A percentile compares a stretch with the other conserved stretches of the same genome.
phyloP scores from a whole-genome alignment of 306 rosid species.

The Glycyrrhiza uralensis region DNA sequence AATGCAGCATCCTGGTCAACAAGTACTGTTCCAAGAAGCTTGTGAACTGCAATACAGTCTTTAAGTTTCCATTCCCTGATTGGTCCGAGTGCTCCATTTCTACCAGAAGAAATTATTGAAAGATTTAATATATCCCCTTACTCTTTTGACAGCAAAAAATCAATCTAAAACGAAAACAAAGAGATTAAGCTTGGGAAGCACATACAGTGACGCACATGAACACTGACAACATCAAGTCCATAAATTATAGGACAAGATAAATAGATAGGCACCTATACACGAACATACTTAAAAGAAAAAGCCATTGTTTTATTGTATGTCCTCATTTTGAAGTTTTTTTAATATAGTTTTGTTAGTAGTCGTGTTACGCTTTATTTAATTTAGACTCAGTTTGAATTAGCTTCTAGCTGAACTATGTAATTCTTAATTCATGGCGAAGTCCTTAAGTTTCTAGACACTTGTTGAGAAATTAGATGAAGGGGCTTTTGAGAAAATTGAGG shows the following conservation, averaged over 20 bases:
- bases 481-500: too few relatives aligned
- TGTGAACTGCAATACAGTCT: slow-evolving; percentile 76
- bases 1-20: slow-evolving; percentile 60
- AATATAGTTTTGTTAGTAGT: not conserved
- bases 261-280: not conserved
- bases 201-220: not conserved
- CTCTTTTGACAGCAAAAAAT: not conserved
- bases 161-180: slow-evolving; percentile 7
- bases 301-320: not conserved
- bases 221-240: not conserved
- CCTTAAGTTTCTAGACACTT: too few relatives aligned
- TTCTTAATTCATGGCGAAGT: too few relatives aligned
- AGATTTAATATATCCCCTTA: not conserved
- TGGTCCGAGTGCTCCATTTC: slow-evolving; percentile 76
- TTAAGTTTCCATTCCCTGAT: slow-evolving; percentile 68
- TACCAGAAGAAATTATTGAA: slow-evolving; percentile 25
- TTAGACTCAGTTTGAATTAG: not conserved
- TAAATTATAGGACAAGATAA: not conserved
- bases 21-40: slow-evolving; percentile 63
- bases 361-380: not conserved
- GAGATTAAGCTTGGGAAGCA: not conserved
- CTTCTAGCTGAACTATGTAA: too few relatives aligned
- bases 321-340: not conserved
- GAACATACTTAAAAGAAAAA: too few relatives aligned
- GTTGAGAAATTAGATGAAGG: too few relatives aligned